Percentiles rank a stretch among this genome's conserved stretches.
Conservation (phyloP, 352 stramenopile species). For the Phytophthora nicotianae region DNA sequence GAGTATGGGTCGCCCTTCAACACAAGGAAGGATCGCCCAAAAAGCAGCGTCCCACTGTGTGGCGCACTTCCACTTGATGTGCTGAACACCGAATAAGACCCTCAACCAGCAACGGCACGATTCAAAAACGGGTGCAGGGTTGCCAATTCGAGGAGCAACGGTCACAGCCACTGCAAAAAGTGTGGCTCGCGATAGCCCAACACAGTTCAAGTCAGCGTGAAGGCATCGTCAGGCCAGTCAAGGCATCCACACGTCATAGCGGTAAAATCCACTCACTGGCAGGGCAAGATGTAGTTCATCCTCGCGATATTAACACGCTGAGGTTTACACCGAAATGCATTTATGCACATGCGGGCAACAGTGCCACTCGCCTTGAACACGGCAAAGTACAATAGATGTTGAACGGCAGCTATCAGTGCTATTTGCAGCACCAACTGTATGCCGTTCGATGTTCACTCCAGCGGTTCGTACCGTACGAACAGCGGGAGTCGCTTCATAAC, state of each 20-base stretch:
- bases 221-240: not conserved
- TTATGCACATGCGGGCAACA: not conserved
- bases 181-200: not conserved
- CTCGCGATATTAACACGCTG: not conserved
- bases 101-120: not conserved
- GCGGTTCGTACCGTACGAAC: too few species aligned
- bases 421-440: too few species aligned
- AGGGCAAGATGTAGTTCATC: not conserved
- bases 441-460: too few species aligned
- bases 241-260: slow-evolving; percentile 2
- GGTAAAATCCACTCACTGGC: not conserved
- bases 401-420: too few species aligned
- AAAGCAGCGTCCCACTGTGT: slow-evolving; percentile 13
- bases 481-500: too few species aligned
- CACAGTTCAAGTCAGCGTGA: slow-evolving; percentile 9
- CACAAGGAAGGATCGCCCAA: slow-evolving; percentile 31
- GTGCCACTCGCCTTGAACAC: not conserved
- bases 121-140: not conserved
- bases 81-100: not conserved
- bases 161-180: not conserved
- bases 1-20: slow-evolving; percentile 28
- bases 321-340: not conserved
- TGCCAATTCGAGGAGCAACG: slow-evolving; percentile 4
- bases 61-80: slow-evolving; percentile 17
- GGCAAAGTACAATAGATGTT: not conserved